These are phyloP conservation scores for Nakazawaea wyomingensis DNA, from an alignment of 805 yeast species.

Conservation along the genomic window DNA sequence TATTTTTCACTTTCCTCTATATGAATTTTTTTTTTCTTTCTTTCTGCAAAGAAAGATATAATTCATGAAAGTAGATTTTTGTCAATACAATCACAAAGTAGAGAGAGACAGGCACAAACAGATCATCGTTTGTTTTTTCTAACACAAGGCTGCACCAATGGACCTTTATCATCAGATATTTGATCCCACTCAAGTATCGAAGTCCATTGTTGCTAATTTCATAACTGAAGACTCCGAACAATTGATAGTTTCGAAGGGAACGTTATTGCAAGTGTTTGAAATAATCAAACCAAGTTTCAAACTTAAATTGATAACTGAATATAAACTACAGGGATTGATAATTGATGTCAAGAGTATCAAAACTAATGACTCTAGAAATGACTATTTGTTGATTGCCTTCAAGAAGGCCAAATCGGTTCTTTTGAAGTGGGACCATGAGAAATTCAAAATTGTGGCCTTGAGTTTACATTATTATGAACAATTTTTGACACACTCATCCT, in stretches of 20 bases:
- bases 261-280: conserved; percentile 58
- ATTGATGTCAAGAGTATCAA: conserved; percentile 49
- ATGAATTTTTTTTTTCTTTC: too few species aligned
- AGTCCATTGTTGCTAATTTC: conserved; percentile 45
- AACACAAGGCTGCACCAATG: conserved; percentile 37
- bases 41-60: too few species aligned
- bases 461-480: conserved; percentile 87
- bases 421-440: conserved; percentile 58
- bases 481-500: conserved; percentile 45
- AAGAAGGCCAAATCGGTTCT: conserved; percentile 74
- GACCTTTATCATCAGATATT: conserved; percentile 74
- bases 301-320: conserved; percentile 49
- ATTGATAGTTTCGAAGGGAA: conserved; percentile 65
- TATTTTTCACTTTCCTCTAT: too few species aligned
- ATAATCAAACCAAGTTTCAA: conserved; percentile 26
- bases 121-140: too few species aligned
- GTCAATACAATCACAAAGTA: too few species aligned
- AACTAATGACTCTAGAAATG: conserved; percentile 45
- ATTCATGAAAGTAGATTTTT: too few species aligned
- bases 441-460: conserved; percentile 56
- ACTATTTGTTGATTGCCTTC: conserved; percentile 62
- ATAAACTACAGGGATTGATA: conserved; percentile 64
- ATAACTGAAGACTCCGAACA: conserved; percentile 38
- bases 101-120: too few species aligned
- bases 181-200: conserved; percentile 70